Evolutionary conservation across 805 yeast genomes (phyloP).

Genomic region (Blastobotrys americana): DNA sequence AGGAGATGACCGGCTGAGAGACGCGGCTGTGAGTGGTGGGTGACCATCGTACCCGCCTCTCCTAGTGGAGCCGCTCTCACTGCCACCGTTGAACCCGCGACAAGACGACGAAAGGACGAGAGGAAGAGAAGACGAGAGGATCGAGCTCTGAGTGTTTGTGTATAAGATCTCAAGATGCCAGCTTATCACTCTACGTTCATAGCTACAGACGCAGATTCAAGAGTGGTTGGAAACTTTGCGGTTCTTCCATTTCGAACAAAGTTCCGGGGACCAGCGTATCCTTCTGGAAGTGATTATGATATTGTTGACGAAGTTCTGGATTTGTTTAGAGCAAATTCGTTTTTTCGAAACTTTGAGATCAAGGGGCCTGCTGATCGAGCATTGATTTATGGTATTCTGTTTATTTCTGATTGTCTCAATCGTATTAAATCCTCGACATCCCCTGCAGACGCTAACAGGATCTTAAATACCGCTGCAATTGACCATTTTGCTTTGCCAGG

Average conservation of each 20-base stretch:
- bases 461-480: constrained; percentile 76
- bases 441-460: constrained; percentile 35
- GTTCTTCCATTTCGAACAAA: constrained; percentile 79
- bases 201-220: constrained; percentile 25
- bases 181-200: constrained; percentile 34
- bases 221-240: constrained; percentile 61
- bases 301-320: constrained; percentile 87
- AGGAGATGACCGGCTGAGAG: too few species aligned
- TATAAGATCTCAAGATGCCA: background rate
- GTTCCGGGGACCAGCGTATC: constrained; percentile 88
- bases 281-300: constrained; percentile 68
- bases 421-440: constrained; percentile 46
- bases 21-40: too few species aligned
- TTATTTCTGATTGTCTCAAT: constrained; percentile 75
- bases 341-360: constrained; percentile 94
- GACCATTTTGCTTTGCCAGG: constrained; percentile 93
- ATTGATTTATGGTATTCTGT: constrained; percentile 87
- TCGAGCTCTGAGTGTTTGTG: too few species aligned
- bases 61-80: too few species aligned
- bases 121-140: too few species aligned
- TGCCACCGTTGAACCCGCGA: too few species aligned
- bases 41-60: too few species aligned
- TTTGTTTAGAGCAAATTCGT: constrained; percentile 89
- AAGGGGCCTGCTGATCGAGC: constrained; percentile 92
- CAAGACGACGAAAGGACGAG: too few species aligned